Evolutionary conservation across 2,329 filamentous ascomycete genomes (phyloP), one percentile per base, ranked within the genome.

Genomic region (Ploettnerulaceae sp.): DNA sequence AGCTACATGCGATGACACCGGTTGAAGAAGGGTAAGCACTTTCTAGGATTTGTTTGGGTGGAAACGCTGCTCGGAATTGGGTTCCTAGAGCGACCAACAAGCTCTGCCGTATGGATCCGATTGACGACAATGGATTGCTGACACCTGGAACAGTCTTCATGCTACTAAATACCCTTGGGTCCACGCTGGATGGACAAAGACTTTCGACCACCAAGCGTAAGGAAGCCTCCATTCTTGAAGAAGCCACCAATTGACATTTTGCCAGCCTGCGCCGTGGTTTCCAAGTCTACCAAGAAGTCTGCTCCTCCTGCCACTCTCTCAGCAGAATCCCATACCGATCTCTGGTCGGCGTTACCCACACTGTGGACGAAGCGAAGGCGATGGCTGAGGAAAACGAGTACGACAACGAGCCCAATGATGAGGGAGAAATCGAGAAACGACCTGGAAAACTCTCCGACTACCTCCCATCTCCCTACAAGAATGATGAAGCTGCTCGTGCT

Each of bases 201-300:
- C 93, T 61, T 98, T 91, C 69, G 93, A 98, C 66, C 91, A 97
- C 74, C 84, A 86, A 72, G 84, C 89, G 87, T 95, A 84, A 84
- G 89, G 75, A 57, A 31, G 17, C 25, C 20, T 11, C 49, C 41
- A 43, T 33, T 47, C 26, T 40, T 45, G 43, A 24, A 35, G 26
- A 7, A 5, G n/a, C 2, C 15, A 5, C 34, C 29, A 49, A 54
- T 48, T 56, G 32, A 61, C 48, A 56, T 51, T 53, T 56, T 56
- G 5, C n/a, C 57, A 95, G 90, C 64, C 89, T 98, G 59, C 93
- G 93, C 70, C 90, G 93, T 76, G 93, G 93, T 73, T 98, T 97
- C 82, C 90, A 95, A 75, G 93, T 98, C 67, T 98, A 98, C 79
- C 89, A 85, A 61, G 93, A 98, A 75, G 93, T 98, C 65, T 98